Evolutionary conservation across 257 asterid species (phyloP).

Genomic region (Euphrasia confusa): DNA sequence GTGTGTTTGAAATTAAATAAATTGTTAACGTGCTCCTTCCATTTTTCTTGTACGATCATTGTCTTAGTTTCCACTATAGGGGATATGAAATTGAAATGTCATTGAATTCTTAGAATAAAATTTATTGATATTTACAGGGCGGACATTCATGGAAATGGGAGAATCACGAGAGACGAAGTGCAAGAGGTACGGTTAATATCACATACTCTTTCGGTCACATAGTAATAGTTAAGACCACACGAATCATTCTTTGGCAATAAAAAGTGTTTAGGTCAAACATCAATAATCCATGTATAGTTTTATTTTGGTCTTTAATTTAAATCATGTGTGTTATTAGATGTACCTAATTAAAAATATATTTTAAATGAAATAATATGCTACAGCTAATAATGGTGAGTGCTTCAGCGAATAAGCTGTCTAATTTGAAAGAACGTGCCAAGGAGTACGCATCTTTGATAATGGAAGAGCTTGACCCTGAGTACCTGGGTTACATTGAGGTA

Average conservation of each 20-base stretch:
- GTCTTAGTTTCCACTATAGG: conserved; percentile 9
- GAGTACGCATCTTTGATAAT: conserved; percentile 78
- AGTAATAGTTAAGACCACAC: no score
- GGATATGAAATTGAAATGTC: neutral
- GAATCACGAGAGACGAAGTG: conserved; percentile 82
- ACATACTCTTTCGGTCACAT: no score
- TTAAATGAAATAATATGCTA: no score
- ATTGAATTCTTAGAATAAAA: neutral
- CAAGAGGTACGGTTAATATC: conserved; percentile 55
- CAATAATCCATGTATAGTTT: neutral
- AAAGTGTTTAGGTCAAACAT: conserved; percentile 1
- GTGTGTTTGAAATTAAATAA: neutral
- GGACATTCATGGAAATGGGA: conserved; percentile 81
- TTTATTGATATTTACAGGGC: conserved; percentile 46
- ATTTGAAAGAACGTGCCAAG: conserved; percentile 77
- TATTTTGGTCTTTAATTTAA: neutral
- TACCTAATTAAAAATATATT: conserved; percentile 19
- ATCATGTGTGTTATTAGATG: conserved; percentile 22
- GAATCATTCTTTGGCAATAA: neutral
- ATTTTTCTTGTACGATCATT: neutral
- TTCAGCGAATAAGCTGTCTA: conserved; percentile 83
- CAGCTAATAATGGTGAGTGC: conserved; percentile 95
- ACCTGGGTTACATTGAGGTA: conserved; percentile 89
- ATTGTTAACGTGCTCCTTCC: neutral
- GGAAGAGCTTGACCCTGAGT: conserved; percentile 92